A percentile compares a stretch with the other conserved stretches of the same genome.
Evolutionary conservation across 352 stramenopile species (phyloP).

Genomic region (Phytopythium sindhum): DNA sequence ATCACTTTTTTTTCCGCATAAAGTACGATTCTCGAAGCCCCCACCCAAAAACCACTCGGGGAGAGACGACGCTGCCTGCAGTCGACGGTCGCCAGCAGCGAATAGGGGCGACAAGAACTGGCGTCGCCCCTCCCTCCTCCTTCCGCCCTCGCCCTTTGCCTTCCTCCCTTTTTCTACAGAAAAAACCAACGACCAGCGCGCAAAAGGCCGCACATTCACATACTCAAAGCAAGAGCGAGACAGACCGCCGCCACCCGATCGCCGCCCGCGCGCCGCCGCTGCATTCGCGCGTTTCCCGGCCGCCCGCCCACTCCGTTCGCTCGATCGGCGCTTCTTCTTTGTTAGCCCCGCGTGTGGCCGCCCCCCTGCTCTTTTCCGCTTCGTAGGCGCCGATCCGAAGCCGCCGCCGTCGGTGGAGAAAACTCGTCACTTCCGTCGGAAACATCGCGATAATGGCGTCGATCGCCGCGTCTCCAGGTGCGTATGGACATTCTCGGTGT

Average conservation of each 20-base stretch:
- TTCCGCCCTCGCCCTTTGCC: not conserved
- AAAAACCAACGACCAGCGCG: not conserved
- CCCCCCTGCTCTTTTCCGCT: not conserved
- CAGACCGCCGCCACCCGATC: not conserved
- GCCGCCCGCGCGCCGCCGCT: not conserved
- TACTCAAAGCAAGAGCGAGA: not conserved
- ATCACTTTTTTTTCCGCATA: not conserved
- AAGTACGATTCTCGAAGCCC: constrained; percentile 5
- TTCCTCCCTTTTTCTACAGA: not conserved
- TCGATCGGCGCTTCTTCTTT: not conserved
- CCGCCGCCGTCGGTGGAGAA: not conserved
- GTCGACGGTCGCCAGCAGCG: not conserved
- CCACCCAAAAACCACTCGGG: not conserved
- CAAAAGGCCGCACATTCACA: not conserved
- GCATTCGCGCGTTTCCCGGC: not conserved
- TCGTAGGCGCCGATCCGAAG: not conserved
- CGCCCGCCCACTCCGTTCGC: not conserved
- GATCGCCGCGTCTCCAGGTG: constrained; percentile 65
- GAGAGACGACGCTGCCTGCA: not conserved
- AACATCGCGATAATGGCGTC: constrained; percentile 47
- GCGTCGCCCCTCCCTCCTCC: not conserved
- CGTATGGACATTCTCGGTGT: not conserved
- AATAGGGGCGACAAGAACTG: not conserved
- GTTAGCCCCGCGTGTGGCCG: not conserved
- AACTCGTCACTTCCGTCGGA: not conserved